These are phyloP conservation scores for Ogataea allantospora DNA, from an alignment of 805 yeast species.

Conservation along the genomic window DNA sequence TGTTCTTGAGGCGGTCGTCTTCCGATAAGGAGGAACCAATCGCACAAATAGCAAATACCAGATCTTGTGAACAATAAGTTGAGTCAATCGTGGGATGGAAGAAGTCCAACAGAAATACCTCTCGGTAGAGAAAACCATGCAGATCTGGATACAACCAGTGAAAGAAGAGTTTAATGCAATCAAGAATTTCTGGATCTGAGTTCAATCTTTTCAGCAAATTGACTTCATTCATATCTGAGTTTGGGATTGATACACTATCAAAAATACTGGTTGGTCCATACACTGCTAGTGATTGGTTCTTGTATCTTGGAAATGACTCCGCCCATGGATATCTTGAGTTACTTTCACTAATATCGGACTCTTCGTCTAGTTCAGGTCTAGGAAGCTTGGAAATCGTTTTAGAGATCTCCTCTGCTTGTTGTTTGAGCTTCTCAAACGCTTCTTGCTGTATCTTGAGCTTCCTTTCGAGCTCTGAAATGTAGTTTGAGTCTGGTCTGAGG, in stretches of 20 bases:
- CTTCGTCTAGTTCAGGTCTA: conserved; percentile 2
- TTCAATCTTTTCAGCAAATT: conserved; percentile 30
- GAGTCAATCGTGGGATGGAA: conserved; percentile 52
- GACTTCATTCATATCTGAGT: conserved; percentile 7
- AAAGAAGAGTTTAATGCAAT: conserved; percentile 38
- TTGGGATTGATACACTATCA: conserved; percentile 23
- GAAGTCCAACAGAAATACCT: conserved; percentile 58
- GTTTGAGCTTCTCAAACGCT: neutral
- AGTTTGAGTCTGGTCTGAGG: conserved; percentile 17
- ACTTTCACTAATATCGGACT: no score
- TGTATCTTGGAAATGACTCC: conserved; percentile 16
- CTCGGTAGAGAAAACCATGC: conserved; percentile 61
- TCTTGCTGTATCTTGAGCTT: neutral
- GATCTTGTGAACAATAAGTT: conserved; percentile 53
- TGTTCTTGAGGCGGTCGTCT: conserved; percentile 39
- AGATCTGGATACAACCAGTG: conserved; percentile 67
- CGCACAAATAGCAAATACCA: conserved; percentile 57
- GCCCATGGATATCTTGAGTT: conserved; percentile 19
- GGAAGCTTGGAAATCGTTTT: neutral
- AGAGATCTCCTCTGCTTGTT: conserved; percentile 1
- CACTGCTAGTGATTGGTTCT: conserved; percentile 14
- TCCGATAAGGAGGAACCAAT: conserved; percentile 54
- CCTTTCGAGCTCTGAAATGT: conserved; percentile 8
- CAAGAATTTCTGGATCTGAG: conserved; percentile 26
- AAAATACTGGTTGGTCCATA: conserved; percentile 36